Evolutionary conservation across 352 stramenopile genomes (phyloP).

Genomic region (Globisporangium solare): DNA sequence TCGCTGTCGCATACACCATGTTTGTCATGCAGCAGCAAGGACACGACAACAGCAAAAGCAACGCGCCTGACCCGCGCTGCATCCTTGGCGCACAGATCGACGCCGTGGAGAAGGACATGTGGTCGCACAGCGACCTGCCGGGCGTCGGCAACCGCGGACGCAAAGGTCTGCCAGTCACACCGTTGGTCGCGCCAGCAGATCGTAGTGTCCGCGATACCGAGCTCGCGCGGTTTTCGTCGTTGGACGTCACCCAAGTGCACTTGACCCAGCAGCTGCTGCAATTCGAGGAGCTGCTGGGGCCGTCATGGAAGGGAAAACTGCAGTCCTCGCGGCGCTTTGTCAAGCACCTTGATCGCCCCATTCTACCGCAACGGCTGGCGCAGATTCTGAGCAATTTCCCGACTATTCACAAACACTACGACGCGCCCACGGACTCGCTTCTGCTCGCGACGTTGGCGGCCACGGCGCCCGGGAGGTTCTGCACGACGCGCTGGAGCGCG

Average conservation of each 20-base stretch:
- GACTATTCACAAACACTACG: constrained; percentile 39
- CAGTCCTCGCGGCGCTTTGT: constrained; percentile 29
- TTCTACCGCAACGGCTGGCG: constrained; percentile 62
- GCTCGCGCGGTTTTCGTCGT: constrained; percentile 29
- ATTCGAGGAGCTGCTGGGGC: constrained; percentile 50
- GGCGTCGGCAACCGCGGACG: constrained; percentile 62
- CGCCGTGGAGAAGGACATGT: constrained; percentile 51
- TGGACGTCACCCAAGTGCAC: constrained; percentile 33
- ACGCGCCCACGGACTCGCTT: constrained; percentile 49
- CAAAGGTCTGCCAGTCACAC: constrained; percentile 44
- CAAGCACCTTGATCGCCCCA: constrained; percentile 27
- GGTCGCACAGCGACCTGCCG: constrained; percentile 50
- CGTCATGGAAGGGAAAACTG: constrained; percentile 44
- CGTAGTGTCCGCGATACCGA: constrained; percentile 60
- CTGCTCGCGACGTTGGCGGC: constrained; percentile 40
- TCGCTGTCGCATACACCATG: constrained; percentile 26
- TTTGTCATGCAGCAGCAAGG: constrained; percentile 12
- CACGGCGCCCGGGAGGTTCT: constrained; percentile 47
- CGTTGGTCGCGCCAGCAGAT: constrained; percentile 29
- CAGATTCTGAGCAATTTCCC: constrained; percentile 38
- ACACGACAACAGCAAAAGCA: neutral
- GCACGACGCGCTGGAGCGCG: constrained; percentile 42
- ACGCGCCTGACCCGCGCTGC: constrained; percentile 14
- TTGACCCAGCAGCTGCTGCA: constrained; percentile 54
- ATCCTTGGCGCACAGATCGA: constrained; percentile 31